These are phyloP conservation scores for Chenopodium quinoa DNA, from an alignment of 148 eudicot genomes.

Conservation along the genomic window DNA sequence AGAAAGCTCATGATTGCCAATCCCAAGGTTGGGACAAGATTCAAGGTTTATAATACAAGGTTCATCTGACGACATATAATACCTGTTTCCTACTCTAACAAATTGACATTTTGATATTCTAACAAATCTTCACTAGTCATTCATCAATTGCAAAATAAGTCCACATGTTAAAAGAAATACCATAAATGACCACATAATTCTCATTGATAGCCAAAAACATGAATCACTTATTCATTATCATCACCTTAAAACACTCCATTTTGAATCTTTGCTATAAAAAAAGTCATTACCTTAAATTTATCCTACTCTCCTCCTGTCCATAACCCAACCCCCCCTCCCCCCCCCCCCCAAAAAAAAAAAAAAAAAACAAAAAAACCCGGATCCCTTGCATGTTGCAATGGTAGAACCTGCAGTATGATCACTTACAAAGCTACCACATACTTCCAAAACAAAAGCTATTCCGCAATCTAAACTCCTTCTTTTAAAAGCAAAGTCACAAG, in stretches of 20 bases:
- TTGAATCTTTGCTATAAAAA: too few species aligned
- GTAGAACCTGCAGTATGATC: background rate
- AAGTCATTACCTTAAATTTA: too few species aligned
- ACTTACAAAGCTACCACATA: background rate
- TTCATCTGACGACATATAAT: background rate
- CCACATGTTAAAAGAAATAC: too few species aligned
- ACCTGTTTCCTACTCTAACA: background rate
- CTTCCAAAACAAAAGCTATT: background rate
- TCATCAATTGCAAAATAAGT: background rate
- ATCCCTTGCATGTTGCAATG: background rate
- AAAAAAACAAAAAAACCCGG: too few species aligned
- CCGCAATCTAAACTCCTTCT: background rate
- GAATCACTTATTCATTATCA: background rate
- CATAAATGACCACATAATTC: too few species aligned
- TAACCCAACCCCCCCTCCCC: background rate
- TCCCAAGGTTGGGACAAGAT: background rate
- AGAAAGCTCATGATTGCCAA: background rate
- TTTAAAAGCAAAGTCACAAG: background rate
- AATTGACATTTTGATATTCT: background rate
- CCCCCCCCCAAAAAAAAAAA: background rate
- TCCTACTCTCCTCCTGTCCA: background rate
- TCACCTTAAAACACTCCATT: background rate
- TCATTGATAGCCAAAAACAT: too few species aligned
- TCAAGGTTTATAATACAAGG: background rate
- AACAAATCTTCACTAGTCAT: background rate